Evolutionary conservation across 352 stramenopile genomes (phyloP), one percentile per base, ranked within the genome.

Genomic region (Phytophthora citrophthora): DNA sequence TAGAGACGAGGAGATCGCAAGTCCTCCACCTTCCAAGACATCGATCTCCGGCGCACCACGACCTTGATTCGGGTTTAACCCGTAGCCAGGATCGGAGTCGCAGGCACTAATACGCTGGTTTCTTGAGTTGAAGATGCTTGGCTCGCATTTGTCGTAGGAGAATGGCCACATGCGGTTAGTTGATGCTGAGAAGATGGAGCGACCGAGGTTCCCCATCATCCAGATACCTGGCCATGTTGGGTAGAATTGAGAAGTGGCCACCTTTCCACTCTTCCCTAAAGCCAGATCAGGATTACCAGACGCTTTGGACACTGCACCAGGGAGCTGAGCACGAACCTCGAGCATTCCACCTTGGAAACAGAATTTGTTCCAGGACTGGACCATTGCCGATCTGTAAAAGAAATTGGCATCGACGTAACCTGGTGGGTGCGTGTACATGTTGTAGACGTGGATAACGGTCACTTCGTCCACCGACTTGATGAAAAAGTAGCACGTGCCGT

Each of bases 161-260:
- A 36, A 50, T 13, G 44, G 44, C 44, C 44, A 50, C 44, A 50
- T 50, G 5, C 43, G 43, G 43, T 49, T 49, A 12, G 43, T 49
- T 5, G 43, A 49, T 12, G 43, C 43, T 20, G 43, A 49, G 43
- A 49, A 49, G n/a, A 49, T 49, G 43, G 43, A 49, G 9, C 43
- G 43, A 5, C 43, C 43, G 6, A 47, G 34, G 15, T 41, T 41
- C 34, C 34, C 34, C 34, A 41, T 20, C 34, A 41, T 41, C 34
- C 34, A 41, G n/a, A 47, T 47, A 4, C 40, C 40, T 13, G 40
- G 40, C 18, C 40, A 47, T 18, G 18, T 49, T 23, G 43, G 23
- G 23, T 49, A 49, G 43, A 34, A 49, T 23, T 31, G 23, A 7
- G 20, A 12, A 32, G 43, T 34, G 23, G 43, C 43, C 5, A 34